phyloP scores from a whole-genome alignment of 108 stramenopile species.

The Schizochytrium sp. region DNA sequence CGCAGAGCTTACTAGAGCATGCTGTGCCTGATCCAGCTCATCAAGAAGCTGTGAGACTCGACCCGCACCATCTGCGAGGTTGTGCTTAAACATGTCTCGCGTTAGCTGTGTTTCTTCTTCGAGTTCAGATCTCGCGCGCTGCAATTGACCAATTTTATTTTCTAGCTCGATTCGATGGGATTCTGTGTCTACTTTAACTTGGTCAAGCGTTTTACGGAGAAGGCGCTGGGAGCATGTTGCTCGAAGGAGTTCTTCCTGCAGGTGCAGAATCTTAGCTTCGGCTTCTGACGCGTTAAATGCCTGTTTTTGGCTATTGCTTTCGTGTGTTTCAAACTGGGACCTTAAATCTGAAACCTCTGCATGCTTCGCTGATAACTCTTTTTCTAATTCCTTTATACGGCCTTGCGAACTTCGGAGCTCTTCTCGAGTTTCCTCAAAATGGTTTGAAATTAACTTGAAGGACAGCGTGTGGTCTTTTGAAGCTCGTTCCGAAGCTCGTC shows the following conservation, averaged over 20 bases:
- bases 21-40: neutral
- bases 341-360: no score
- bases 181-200: neutral
- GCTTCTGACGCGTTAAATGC: constrained; percentile 7
- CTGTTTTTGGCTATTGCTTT: constrained; percentile 26
- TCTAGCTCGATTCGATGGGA: neutral
- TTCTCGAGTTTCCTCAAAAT: constrained; percentile 18
- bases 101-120: neutral
- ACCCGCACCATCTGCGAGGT: constrained; percentile 26
- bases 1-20: neutral
- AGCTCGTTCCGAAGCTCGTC: constrained; percentile 17
- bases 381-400: neutral
- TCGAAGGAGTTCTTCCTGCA: constrained; percentile 16
- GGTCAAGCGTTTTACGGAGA: constrained; percentile 27
- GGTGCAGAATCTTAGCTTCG: neutral
- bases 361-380: no score
- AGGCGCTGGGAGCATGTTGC: neutral
- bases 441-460: constrained; percentile 13
- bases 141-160: neutral
- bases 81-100: constrained; percentile 5
- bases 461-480: constrained; percentile 10
- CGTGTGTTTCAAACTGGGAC: neutral
- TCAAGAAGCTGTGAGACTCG: neutral
- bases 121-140: neutral
- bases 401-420: constrained; percentile 14